These are phyloP conservation scores for Fusarium begoniae DNA, from an alignment of 2,329 filamentous ascomycete species.

Conservation along the genomic window DNA sequence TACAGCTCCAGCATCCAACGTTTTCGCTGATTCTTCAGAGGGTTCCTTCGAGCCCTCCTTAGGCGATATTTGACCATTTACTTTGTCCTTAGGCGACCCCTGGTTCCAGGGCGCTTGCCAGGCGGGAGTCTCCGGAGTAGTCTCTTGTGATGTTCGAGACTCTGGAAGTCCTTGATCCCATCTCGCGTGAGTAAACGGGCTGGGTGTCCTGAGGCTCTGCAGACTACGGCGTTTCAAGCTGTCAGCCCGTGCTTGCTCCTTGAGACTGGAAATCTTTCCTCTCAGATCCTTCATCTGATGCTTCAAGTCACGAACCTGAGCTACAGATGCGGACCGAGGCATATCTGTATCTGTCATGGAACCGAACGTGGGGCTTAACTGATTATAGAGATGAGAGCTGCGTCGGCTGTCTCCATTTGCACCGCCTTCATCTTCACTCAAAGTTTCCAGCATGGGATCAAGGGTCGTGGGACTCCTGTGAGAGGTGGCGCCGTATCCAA, in stretches of 20 bases:
- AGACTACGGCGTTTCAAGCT: conserved; percentile 80
- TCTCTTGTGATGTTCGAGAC: conserved; percentile 27
- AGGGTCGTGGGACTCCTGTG: conserved; percentile 52
- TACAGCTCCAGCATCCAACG: conserved; percentile 10
- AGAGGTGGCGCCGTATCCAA: conserved; percentile 42
- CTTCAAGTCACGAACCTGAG: conserved; percentile 77
- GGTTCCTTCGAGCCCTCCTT: conserved; percentile 2
- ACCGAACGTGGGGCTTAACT: conserved; percentile 58
- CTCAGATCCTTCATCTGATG: conserved; percentile 88
- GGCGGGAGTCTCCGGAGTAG: conserved; percentile 30
- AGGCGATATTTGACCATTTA: conserved; percentile 6
- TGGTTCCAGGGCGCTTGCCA: conserved; percentile 30
- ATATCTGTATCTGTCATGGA: conserved; percentile 58
- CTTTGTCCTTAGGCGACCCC: conserved; percentile 12
- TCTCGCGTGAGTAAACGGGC: conserved; percentile 78
- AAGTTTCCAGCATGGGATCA: conserved; percentile 59
- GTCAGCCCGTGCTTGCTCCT: conserved; percentile 81
- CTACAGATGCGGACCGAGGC: conserved; percentile 75
- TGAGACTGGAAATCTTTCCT: conserved; percentile 82
- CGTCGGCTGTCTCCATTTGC: conserved; percentile 36
- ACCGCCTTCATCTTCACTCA: conserved; percentile 62
- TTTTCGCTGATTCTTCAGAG: conserved; percentile 12
- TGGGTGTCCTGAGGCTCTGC: conserved; percentile 77
- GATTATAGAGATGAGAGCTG: conserved; percentile 41
- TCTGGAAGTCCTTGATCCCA: conserved; percentile 45